These are phyloP conservation scores for Acer yangbiense DNA, from an alignment of 345 rosid species.

Conservation along the genomic window DNA sequence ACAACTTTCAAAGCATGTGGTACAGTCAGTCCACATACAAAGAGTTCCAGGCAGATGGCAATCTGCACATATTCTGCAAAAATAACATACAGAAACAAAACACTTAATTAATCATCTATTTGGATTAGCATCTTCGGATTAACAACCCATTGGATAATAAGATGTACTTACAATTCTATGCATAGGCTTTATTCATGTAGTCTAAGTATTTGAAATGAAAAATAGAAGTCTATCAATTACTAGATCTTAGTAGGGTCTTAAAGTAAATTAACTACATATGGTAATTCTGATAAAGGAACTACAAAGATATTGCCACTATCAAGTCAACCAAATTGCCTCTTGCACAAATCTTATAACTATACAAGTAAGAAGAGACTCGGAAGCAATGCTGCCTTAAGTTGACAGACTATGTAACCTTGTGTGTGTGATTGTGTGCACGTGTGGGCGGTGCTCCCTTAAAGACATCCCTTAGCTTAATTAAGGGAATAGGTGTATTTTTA, in stretches of 20 bases:
- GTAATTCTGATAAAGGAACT: background rate
- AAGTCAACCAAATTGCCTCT: background rate
- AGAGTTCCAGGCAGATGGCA: constrained; percentile 98
- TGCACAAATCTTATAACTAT: background rate
- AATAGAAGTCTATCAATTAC: background rate
- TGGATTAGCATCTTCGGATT: background rate
- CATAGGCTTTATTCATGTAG: background rate
- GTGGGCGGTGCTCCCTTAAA: no score
- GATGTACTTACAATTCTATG: background rate
- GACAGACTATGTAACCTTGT: no score
- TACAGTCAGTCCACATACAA: constrained; percentile 99
- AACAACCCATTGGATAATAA: background rate
- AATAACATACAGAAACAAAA: constrained; percentile 10
- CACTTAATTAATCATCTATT: background rate
- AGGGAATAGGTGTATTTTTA: no score
- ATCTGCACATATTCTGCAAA: constrained; percentile 90
- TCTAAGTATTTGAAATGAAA: background rate
- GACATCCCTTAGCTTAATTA: no score
- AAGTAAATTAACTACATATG: background rate
- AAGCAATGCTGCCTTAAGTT: background rate
- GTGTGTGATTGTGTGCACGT: no score
- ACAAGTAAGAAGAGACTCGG: no score
- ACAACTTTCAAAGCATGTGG: constrained; percentile 95
- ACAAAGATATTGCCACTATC: background rate
- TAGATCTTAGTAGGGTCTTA: background rate